Evolutionary conservation across 148 eudicot species (phyloP).

Genomic region (Rhododendron kiyosumense): DNA sequence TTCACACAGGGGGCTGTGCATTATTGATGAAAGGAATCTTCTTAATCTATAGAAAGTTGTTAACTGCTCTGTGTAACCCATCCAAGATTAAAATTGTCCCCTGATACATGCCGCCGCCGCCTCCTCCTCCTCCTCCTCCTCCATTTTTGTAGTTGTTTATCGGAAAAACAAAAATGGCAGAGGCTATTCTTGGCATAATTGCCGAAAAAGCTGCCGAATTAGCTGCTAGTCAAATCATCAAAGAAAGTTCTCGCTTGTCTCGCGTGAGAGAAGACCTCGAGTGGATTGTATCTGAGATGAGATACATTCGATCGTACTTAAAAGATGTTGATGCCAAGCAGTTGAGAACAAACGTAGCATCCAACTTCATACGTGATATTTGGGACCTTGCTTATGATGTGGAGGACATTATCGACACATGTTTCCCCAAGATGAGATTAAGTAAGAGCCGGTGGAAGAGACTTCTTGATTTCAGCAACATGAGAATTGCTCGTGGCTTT

Average conservation of each 20-base stretch:
- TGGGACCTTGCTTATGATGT: too few species aligned
- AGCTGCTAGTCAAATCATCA: not conserved
- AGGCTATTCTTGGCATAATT: not conserved
- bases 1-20: too few species aligned
- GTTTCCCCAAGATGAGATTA: too few species aligned
- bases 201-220: not conserved
- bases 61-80: not conserved
- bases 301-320: not conserved
- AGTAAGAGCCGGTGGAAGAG: too few species aligned
- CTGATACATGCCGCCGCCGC: too few species aligned
- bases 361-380: too few species aligned
- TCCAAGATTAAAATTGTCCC: not conserved
- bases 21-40: too few species aligned
- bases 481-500: not conserved
- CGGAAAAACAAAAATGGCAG: not conserved
- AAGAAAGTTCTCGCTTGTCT: not conserved
- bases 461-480: not conserved
- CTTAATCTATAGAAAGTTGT: too few species aligned
- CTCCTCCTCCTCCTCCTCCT: too few species aligned
- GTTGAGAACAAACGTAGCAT: not conserved
- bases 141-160: not conserved
- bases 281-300: constrained; percentile 2
- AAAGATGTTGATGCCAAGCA: constrained; percentile 7
- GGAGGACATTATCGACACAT: too few species aligned
- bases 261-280: not conserved